Evolutionary conservation across 345 rosid genomes (phyloP).

Genomic region (Citropsis articulata): DNA sequence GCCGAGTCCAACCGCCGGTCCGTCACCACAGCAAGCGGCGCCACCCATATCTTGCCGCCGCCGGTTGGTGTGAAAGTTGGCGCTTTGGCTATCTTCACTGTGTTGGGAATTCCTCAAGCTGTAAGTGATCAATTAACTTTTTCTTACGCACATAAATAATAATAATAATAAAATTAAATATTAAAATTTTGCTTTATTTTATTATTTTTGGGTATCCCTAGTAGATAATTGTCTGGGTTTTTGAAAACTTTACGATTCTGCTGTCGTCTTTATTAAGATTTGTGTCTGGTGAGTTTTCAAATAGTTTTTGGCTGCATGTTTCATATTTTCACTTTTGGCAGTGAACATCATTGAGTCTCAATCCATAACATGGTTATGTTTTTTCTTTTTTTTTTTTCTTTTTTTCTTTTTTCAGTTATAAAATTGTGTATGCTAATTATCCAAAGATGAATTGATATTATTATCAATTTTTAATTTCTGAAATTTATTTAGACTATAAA

Average conservation of each 20-base stretch:
- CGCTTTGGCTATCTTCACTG: constrained; percentile 63
- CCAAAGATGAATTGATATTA: too few species aligned
- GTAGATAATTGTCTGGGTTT: not conserved
- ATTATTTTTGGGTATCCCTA: too few species aligned
- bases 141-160: too few species aligned
- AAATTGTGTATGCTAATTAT: too few species aligned
- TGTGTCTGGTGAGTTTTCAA: not conserved
- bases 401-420: too few species aligned
- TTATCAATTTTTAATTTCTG: too few species aligned
- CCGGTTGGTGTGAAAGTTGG: constrained; percentile 43
- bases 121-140: constrained; percentile 30
- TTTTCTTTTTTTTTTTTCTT: too few species aligned
- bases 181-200: too few species aligned
- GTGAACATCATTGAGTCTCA: not conserved
- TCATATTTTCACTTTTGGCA: not conserved
- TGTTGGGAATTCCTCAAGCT: constrained; percentile 76
- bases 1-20: constrained; percentile 48
- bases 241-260: not conserved
- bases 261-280: too few species aligned
- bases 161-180: too few species aligned
- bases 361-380: not conserved
- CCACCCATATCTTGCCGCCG: constrained; percentile 25
- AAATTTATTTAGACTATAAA: too few species aligned
- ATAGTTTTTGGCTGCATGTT: not conserved
- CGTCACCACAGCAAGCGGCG: not conserved